phyloP scores from a whole-genome alignment of 345 rosid genomes.

The Acer campestre region DNA sequence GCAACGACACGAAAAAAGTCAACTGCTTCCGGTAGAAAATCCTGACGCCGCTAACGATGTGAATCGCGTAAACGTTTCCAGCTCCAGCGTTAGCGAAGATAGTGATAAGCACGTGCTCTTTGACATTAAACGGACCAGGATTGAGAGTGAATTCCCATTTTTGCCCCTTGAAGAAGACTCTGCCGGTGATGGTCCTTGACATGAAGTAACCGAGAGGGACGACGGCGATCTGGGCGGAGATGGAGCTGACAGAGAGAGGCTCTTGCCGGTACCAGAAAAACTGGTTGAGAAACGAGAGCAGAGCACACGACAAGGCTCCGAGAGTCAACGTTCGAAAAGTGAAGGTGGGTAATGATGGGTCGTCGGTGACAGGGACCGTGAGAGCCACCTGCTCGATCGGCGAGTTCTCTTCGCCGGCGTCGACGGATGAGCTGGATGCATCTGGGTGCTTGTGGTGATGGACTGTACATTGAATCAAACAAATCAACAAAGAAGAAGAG shows the following conservation, averaged over 20 bases:
- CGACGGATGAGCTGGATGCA: slow-evolving; percentile 18
- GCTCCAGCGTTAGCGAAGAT: slow-evolving; percentile 77
- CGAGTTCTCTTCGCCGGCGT: slow-evolving; percentile 43
- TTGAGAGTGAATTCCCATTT: slow-evolving; percentile 55
- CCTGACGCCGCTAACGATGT: slow-evolving; percentile 56
- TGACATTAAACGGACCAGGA: slow-evolving; percentile 66
- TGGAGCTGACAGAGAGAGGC: slow-evolving; percentile 62
- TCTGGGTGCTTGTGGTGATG: not conserved
- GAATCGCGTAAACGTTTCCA: slow-evolving; percentile 56
- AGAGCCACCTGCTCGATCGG: slow-evolving; percentile 72
- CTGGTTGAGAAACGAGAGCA: slow-evolving; percentile 77
- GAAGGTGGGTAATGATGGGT: slow-evolving; percentile 46
- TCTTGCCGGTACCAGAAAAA: slow-evolving; percentile 75
- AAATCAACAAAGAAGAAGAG: not conserved
- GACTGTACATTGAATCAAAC: slow-evolving; percentile 25
- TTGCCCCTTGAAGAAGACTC: slow-evolving; percentile 46
- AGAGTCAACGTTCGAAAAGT: slow-evolving; percentile 63
- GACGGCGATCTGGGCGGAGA: slow-evolving; percentile 72
- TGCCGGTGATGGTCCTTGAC: slow-evolving; percentile 41
- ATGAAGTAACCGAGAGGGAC: slow-evolving; percentile 67
- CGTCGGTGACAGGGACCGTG: slow-evolving; percentile 59
- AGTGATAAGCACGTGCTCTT: slow-evolving; percentile 74
- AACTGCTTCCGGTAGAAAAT: slow-evolving; percentile 54
- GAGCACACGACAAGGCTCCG: slow-evolving; percentile 58
- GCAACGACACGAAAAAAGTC: slow-evolving; percentile 48